Evolutionary conservation across 306 rosid genomes (phyloP).

Genomic region (Biancaea sappan): DNA sequence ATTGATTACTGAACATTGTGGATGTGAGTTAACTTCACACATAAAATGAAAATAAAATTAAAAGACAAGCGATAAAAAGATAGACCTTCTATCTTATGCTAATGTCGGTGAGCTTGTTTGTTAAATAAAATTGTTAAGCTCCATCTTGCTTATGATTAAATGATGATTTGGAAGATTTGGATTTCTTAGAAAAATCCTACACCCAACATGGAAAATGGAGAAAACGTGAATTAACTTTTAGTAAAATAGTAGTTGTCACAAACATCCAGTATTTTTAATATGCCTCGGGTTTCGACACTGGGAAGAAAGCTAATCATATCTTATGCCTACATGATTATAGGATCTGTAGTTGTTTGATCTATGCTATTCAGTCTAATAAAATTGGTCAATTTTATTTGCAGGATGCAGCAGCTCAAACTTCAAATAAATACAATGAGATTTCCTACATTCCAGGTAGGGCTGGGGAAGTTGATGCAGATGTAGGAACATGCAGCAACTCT

Average conservation of each 20-base stretch:
- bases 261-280: slow-evolving; percentile 11
- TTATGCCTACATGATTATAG: slow-evolving; percentile 11
- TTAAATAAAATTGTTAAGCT: neutral
- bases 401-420: slow-evolving; percentile 56
- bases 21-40: neutral
- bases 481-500: slow-evolving; percentile 46
- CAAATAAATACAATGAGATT: slow-evolving; percentile 43
- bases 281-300: slow-evolving; percentile 10
- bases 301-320: slow-evolving; percentile 10
- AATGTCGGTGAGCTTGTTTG: neutral
- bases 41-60: neutral
- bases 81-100: neutral
- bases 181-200: neutral
- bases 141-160: neutral
- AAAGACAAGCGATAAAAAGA: neutral
- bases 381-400: slow-evolving; percentile 44
- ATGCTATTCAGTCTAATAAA: slow-evolving; percentile 30
- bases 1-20: neutral
- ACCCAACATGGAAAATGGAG: neutral
- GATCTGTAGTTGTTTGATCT: slow-evolving; percentile 31
- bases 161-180: too few species aligned
- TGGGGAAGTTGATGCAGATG: slow-evolving; percentile 53
- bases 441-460: slow-evolving; percentile 46
- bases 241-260: slow-evolving; percentile 10
- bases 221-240: neutral